Evolutionary conservation across 371 early-diverging fungal species (phyloP), one percentile per base, ranked within the genome.

Genomic region (Haplosporangium sp.): DNA sequence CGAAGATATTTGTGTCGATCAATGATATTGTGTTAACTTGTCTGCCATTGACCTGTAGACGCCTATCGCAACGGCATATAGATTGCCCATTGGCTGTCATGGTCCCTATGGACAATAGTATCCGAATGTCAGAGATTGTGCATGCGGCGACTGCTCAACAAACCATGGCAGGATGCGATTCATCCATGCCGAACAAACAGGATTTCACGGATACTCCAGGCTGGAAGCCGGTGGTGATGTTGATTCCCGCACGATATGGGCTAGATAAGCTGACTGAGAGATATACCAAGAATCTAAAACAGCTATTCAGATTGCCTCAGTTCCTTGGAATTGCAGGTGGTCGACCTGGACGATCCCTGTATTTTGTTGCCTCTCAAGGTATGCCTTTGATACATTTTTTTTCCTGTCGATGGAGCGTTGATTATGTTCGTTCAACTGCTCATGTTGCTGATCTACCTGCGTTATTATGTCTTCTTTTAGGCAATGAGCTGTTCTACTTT

Each of bases 281-380:
- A 1, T 98, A 98, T 83, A 46, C 61, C 21, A 50, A 14, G 14
- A 69, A 74, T 13, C 13, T 69, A 43, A 74, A 90, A 86, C 85
- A 87, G 40, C 91, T 89, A 51, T 94, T 96, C 80, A 81, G 81
- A 48, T 80, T 95, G 23, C 90, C 92, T 20, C 90, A 91, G 57
- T 94, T 90, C 66, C 89, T 96, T 9, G 97, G 97, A 14, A 93
- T 98, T 62, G 96, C 95, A 20, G 98, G 97, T 74, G 85, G 81
- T 11, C 37, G 57, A 41, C 72, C 60, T 10, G 64, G 62, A 1
- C 67, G 68, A 4, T 80, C 72, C 8, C 53, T 80, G 5, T 74
- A 69, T 48, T 72, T 74, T 81, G 69, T 64, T 57, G 64, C 64
- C 9, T 54, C 40, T 41, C 72, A 77, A 62, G 68, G 68, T 70